Base-by-base conservation (phyloP, 768 basidiomycete species). In the Panus rudis region DNA sequence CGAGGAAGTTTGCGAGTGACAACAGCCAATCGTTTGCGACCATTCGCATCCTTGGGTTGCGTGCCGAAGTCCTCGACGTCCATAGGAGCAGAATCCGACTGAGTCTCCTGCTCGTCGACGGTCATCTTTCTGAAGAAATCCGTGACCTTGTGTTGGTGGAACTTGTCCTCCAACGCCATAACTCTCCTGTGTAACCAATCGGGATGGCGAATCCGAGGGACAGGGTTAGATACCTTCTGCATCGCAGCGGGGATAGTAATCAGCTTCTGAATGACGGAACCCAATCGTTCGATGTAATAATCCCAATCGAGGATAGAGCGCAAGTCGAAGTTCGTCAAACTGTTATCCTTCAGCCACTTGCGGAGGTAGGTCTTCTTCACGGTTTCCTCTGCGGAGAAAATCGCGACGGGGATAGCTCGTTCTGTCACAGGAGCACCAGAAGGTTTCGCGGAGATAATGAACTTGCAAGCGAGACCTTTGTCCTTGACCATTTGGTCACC, bases 401-500 rank as follows among this genome's bases (percentile, higher is more conserved):
- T 98, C 14, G 96, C 96, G 13, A 99, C 79, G 4, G 96, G 96
- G 35, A 99, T 79, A 7, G 94, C 96, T 37, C 96, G 81, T 48
- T 98, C 96, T 4, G 96, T 98, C 51, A 99, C 92, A 1, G 96
- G 92, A 1, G 94, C 88, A 2, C 93, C 93, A 13, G 75, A 68
- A 2, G 96, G 96, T 56, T 86, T 88, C 3, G 86, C 85, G 20
- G 94, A 98, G 57, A 99, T 98, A 70, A 99, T 92, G 65, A 99
- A 99, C 59, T 92, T 92, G 74, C 96, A 98, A 7, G 96, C 90
- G 14, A 99, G 79, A 45, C 96, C 96, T 60, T 98, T 99, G 68
- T 98, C 96, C 63, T 97, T 97, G 55, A 98, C 93, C 96, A 99
- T 99, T 55, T 92, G 88, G 58, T 92, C 83, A 24, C 96, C 96